Percentiles rank a stretch among this genome's conserved stretches.
Conservation (phyloP, 768 basidiomycete genomes). For the Boletus rufocinnamomeus region DNA sequence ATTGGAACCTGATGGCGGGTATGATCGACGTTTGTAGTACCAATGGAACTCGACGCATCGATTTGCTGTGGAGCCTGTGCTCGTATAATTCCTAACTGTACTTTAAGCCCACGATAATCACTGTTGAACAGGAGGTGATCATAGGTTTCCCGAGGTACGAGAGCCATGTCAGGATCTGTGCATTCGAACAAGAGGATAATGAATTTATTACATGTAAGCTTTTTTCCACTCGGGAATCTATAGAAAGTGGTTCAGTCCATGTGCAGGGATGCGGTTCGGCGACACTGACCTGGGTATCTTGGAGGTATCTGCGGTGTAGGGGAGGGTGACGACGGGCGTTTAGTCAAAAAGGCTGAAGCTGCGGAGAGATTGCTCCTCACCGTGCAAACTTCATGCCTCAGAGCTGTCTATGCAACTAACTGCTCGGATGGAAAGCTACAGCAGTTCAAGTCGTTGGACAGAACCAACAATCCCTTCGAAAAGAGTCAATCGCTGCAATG, state of each 20-base stretch:
- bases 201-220: slow-evolving; percentile 27
- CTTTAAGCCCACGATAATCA: slow-evolving; percentile 77
- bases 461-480: background rate
- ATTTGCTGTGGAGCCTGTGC: slow-evolving; percentile 30
- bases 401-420: background rate
- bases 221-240: slow-evolving; percentile 65
- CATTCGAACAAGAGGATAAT: background rate
- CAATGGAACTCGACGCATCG: slow-evolving; percentile 1
- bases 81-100: slow-evolving; percentile 59
- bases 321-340: background rate
- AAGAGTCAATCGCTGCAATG: background rate
- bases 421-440: background rate
- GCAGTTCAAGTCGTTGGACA: background rate
- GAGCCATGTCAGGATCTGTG: background rate
- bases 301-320: slow-evolving; percentile 52
- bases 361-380: slow-evolving; percentile 33
- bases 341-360: background rate
- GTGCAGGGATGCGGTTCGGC: background rate
- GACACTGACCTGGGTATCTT: slow-evolving; percentile 60
- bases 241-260: background rate
- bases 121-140: slow-evolving; percentile 37
- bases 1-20: background rate
- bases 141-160: background rate
- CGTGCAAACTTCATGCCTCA: slow-evolving; percentile 59
- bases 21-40: slow-evolving; percentile 2